Base-by-base conservation (phyloP, 495 filamentous ascomycete genomes). In the Xylaria longipes region DNA sequence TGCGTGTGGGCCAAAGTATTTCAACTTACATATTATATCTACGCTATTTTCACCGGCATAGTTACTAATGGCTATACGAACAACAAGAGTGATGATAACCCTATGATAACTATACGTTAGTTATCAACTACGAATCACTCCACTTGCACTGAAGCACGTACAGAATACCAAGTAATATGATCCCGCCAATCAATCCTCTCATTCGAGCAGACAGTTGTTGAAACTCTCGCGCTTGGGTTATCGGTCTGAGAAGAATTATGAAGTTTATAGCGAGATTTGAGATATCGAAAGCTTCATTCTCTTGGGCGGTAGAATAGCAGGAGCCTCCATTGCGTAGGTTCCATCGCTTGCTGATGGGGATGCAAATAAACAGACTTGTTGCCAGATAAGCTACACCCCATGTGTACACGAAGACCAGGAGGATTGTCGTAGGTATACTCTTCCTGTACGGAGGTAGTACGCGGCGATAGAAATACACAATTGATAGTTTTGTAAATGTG, bases 351-450 rank as follows among this genome's bases (percentile, higher is more conserved):
- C 54, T 57, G 27, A 57, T 57, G 11, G 54, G 54, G 54, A 57
- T 57, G 54, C 54, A 57, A 33, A 22, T 57, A 22, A 57, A 57
- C 27, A 57, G 27, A 33, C 8, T 17, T 11, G 54, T 33, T 57
- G 54, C 54, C 54, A 57, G 9, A 9, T 57, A 57, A 33, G 54
- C 54, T 11, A 57, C 27, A 57, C 54, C 54, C 54, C 54, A 57
- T 57, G 54, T 22, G 27, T 57, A 57, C 54, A 57, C 22, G 15
- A 57, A 1, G 54, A 57, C 54, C 25, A 57, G 54, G 12, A 57
- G 54, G 54, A 17, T 33, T 3, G 14, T 29, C 3, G 54, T 31
- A 14, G 54, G 27, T 57, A 31, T 33, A 22, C 54, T 57, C 27
- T 57, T 57, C 54, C 27, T 57, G 11, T 57, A 57, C 5, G 54